Percentiles rank a stretch among this genome's conserved stretches.
Evolutionary conservation across 2,329 filamentous ascomycete genomes (phyloP).

Genomic region (Lomentospora prolificans): DNA sequence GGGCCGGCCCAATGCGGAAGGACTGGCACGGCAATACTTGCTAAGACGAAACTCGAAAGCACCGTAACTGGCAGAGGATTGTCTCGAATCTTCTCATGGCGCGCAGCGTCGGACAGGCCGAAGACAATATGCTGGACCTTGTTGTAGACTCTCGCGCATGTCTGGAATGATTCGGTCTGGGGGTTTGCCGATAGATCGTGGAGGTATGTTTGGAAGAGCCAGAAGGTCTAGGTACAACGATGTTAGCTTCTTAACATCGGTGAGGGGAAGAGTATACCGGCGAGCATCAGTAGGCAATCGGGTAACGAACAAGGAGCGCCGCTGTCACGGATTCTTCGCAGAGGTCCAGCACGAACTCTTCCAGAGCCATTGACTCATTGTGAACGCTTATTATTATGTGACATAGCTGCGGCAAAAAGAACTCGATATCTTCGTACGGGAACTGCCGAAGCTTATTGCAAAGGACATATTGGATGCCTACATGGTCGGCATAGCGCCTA

Average conservation of each 20-base stretch:
- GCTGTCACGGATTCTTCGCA: conserved; percentile 83
- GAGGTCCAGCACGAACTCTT: conserved; percentile 77
- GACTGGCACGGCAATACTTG: conserved; percentile 63
- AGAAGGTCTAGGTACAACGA: conserved; percentile 53
- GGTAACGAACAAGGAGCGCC: conserved; percentile 56
- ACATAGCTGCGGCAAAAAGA: conserved; percentile 81
- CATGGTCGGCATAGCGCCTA: conserved; percentile 81
- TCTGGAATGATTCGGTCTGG: conserved; percentile 68
- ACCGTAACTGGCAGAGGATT: conserved; percentile 74
- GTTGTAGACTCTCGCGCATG: conserved; percentile 75
- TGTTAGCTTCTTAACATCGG: conserved; percentile 11
- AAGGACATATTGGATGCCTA: conserved; percentile 81
- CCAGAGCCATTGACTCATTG: conserved; percentile 85
- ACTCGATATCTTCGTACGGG: conserved; percentile 84
- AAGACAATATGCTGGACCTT: conserved; percentile 84
- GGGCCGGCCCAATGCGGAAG: conserved; percentile 72
- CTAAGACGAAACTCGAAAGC: conserved; percentile 69
- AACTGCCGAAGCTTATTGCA: conserved; percentile 85
- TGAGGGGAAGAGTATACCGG: conserved; percentile 1
- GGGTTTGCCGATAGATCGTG: conserved; percentile 70
- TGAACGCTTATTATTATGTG: conserved; percentile 81
- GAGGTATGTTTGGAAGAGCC: conserved; percentile 82
- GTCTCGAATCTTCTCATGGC: conserved; percentile 69
- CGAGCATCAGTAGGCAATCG: conserved; percentile 9
- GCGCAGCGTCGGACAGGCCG: conserved; percentile 58